Percentiles rank a stretch among this genome's conserved stretches.
Evolutionary conservation across 2,329 filamentous ascomycete genomes (phyloP).

Genomic region (Lachnum nothofagi): DNA sequence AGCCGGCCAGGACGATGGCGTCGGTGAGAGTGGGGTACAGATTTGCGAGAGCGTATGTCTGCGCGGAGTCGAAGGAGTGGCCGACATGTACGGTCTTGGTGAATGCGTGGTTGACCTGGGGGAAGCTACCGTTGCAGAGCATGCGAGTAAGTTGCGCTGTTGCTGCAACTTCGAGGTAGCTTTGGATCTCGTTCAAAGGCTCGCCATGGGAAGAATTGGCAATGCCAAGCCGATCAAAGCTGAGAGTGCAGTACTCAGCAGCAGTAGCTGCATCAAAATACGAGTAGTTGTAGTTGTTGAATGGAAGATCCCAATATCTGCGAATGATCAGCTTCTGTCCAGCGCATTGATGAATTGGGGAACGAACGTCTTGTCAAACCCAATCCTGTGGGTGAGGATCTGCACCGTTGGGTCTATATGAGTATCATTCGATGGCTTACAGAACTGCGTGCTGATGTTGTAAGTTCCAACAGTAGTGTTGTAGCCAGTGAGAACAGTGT

Average conservation of each 20-base stretch:
- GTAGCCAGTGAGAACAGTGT: conserved; percentile 43
- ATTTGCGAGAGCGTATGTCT: conserved; percentile 51
- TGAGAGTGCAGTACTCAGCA: conserved; percentile 53
- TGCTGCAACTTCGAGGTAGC: conserved; percentile 52
- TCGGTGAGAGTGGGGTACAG: conserved; percentile 50
- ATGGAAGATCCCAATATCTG: conserved; percentile 58
- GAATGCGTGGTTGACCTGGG: conserved; percentile 35
- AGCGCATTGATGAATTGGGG: conserved; percentile 23
- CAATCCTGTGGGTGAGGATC: conserved; percentile 50
- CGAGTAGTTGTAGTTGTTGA: conserved; percentile 56
- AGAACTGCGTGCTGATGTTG: conserved; percentile 56
- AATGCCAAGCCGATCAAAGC: conserved; percentile 59
- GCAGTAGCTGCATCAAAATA: conserved; percentile 54
- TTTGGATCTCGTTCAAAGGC: conserved; percentile 55
- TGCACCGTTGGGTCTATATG: conserved; percentile 35
- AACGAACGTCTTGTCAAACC: conserved; percentile 45
- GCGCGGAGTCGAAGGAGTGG: conserved; percentile 58
- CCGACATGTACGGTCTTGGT: conserved; percentile 54
- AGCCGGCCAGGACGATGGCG: conserved; percentile 57
- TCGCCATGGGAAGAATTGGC: conserved; percentile 54
- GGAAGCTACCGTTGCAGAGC: conserved; percentile 43
- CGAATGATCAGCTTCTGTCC: conserved; percentile 31
- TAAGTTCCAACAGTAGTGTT: conserved; percentile 48
- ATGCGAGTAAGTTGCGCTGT: conserved; percentile 48
- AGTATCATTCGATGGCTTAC: conserved; percentile 46